phyloP scores from a whole-genome alignment of 768 basidiomycete genomes.

The Phylloporus arenicola region DNA sequence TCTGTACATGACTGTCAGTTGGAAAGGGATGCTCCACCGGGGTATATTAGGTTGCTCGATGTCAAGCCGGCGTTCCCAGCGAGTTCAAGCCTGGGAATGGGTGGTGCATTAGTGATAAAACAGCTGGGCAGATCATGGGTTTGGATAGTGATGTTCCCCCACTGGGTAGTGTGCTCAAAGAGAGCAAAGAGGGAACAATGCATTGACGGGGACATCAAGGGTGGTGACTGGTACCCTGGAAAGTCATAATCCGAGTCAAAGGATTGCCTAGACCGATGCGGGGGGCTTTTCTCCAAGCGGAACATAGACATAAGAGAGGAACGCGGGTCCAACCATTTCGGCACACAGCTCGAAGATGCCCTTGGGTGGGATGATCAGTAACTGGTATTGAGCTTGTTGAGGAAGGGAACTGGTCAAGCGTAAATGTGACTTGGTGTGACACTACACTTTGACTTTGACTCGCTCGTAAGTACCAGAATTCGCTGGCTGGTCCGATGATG shows the following conservation, averaged over 20 bases:
- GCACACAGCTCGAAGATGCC: slow-evolving; percentile 43
- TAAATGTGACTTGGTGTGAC: slow-evolving; percentile 18
- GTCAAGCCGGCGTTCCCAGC: neutral
- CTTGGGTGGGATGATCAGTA: slow-evolving; percentile 51
- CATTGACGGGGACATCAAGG: slow-evolving; percentile 33
- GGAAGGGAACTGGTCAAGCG: neutral
- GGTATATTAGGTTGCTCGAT: too few species aligned
- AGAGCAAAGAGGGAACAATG: slow-evolving; percentile 36
- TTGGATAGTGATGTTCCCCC: slow-evolving; percentile 38
- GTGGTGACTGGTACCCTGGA: slow-evolving; percentile 38
- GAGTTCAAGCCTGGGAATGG: too few species aligned
- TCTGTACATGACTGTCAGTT: too few species aligned
- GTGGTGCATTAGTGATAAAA: slow-evolving; percentile 34
- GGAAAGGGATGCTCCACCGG: slow-evolving; percentile 9
- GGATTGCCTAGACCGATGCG: slow-evolving; percentile 42
- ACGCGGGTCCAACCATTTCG: slow-evolving; percentile 48
- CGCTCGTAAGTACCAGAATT: slow-evolving; percentile 21
- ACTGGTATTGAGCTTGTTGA: slow-evolving; percentile 37
- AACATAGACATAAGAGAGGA: slow-evolving; percentile 57
- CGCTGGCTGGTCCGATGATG: slow-evolving; percentile 43
- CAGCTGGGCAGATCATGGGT: slow-evolving; percentile 35
- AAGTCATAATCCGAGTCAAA: slow-evolving; percentile 43
- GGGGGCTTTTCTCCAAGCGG: slow-evolving; percentile 54
- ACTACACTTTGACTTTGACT: neutral
- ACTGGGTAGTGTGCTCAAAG: slow-evolving; percentile 31